Conservation (phyloP, 208 protist species). For the Vickermania spadyakhi region DNA sequence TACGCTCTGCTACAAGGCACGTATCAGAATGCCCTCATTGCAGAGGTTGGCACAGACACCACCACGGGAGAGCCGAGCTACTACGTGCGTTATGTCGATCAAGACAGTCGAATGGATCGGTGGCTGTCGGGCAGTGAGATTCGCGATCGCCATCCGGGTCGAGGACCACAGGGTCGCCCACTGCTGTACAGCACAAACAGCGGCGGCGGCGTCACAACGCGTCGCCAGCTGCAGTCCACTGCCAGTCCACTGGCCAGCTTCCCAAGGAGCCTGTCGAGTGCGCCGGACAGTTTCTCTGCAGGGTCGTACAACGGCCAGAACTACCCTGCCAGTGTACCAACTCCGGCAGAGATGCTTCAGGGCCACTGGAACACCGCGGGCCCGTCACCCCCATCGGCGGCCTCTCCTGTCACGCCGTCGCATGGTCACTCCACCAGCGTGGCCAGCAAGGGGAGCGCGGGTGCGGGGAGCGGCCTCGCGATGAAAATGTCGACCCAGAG, state of each 20-base stretch:
- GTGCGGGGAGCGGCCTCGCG: slow-evolving; percentile 28
- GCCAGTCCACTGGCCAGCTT: neutral
- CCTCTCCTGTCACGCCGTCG: slow-evolving; percentile 4
- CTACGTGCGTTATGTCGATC: slow-evolving; percentile 85
- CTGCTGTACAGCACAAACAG: neutral
- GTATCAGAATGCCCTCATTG: slow-evolving; percentile 63
- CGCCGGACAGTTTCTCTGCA: neutral
- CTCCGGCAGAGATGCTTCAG: neutral
- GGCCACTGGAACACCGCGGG: slow-evolving; percentile 5
- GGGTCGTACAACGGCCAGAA: neutral
- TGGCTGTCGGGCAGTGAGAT: slow-evolving; percentile 73
- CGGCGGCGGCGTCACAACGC: neutral
- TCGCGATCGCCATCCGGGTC: slow-evolving; percentile 54
- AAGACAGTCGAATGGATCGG: slow-evolving; percentile 81
- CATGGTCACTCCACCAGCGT: slow-evolving; percentile 6
- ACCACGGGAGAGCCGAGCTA: slow-evolving; percentile 43
- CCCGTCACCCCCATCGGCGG: neutral
- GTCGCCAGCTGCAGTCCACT: neutral
- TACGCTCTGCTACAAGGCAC: slow-evolving; percentile 72
- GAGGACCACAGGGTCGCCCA: slow-evolving; percentile 21
- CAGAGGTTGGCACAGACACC: slow-evolving; percentile 57
- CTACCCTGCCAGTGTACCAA: neutral
- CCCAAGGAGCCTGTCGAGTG: slow-evolving; percentile 6
- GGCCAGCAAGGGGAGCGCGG: slow-evolving; percentile 37
- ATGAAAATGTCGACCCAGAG: slow-evolving; percentile 63